A percentile compares a stretch with the other conserved stretches of the same genome.
phyloP scores from a whole-genome alignment of 116 monocot species.

The Iris pallida region DNA sequence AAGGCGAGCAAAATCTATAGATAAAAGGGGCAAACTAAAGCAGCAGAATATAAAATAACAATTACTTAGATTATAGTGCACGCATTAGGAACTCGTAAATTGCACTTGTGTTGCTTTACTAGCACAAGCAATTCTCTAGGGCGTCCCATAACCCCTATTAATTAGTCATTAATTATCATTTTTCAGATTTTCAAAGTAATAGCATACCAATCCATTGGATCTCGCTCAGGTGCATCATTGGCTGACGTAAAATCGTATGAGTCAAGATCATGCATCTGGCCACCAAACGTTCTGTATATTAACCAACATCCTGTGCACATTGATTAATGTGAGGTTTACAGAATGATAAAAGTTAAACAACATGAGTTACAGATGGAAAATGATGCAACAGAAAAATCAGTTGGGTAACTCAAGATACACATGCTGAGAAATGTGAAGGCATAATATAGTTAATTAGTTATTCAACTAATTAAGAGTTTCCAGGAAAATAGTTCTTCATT shows the following conservation, averaged over 20 bases:
- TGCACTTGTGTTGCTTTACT: not conserved
- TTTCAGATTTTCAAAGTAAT: not conserved
- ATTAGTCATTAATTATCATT: no score
- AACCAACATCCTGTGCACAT: conserved; percentile 80
- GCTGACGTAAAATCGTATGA: conserved; percentile 78
- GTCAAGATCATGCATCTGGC: conserved; percentile 47
- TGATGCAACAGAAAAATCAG: not conserved
- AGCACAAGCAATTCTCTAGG: not conserved
- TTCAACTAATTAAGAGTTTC: not conserved
- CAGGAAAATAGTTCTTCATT: not conserved
- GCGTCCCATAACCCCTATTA: not conserved
- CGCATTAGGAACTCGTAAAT: no score
- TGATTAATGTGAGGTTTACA: not conserved
- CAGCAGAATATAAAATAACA: not conserved
- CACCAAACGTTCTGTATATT: conserved; percentile 47
- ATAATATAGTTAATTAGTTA: not conserved
- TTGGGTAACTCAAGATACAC: not conserved
- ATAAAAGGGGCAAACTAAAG: not conserved
- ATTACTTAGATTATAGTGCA: no score
- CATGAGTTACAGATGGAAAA: not conserved
- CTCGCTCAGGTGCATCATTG: conserved; percentile 93
- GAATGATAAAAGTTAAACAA: conserved; percentile 3
- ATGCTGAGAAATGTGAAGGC: not conserved
- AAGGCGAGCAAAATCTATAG: not conserved
- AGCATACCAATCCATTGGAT: conserved; percentile 77